Evolutionary conservation across 164 flowering plant species (phyloP), one percentile per base, ranked within the genome.

Genomic region (Buxus sempervirens): DNA sequence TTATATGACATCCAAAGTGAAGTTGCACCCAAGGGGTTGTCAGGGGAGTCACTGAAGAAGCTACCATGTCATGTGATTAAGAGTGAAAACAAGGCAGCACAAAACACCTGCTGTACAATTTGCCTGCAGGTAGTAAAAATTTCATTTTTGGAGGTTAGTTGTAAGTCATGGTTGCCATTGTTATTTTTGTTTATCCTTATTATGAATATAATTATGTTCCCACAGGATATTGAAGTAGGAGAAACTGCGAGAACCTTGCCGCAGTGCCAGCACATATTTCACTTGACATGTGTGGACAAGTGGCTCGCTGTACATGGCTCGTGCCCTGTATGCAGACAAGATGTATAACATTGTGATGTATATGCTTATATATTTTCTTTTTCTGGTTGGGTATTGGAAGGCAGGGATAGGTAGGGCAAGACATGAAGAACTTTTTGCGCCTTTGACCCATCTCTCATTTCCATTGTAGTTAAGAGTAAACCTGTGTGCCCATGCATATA

Each of bases 51-150:
- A n/a, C 60, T 88, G 68, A 78, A 72, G 61, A 82, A 75, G 70
- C 70, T 88, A 55, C 86, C 90, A 28, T 77, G 69, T 59, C 84
- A 81, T 65, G 63, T 78, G 48, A 72, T 84, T 58, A 67, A 72
- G 62, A 80, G 75, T 62, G 81, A 82, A 28, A 64, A 58, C 59
- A 78, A 73, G 64, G 67, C 73, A 73, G 66, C 67, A 7, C 75
- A 71, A 51, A 73, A 63, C 45, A 62, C 76, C 58, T 80, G 81
- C 71, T 88, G 93, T 70, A 64, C 88, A 18, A 88, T 88, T 58
- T 86, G 93, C 70, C 80, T 88, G 82, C 89, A 86, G 90, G 93
- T 81, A n/a, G n/a, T 38, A n/a, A 24, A 57, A 25, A 13, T 32
- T 36, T 9, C 32, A 26, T 28, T 21, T 26, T 23, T n/a, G 5